Evolutionary conservation across 345 rosid species (phyloP), one percentile per base, ranked within the genome.

Genomic region (Excoecaria cochinchinensis): DNA sequence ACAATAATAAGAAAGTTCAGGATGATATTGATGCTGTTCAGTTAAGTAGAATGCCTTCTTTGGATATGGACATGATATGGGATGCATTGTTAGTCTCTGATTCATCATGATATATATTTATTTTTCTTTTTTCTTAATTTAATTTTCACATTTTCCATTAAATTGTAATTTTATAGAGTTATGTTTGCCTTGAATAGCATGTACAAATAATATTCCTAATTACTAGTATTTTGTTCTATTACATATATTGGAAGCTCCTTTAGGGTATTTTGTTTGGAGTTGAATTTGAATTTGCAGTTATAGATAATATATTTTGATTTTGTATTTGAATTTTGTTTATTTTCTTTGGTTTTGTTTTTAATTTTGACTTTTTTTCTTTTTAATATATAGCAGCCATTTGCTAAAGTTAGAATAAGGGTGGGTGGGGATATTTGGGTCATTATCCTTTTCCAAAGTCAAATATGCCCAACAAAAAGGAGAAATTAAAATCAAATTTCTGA

Each of bases 21-120:
- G 10, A 44, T 56, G 95, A 91, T 69, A 75, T 72, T n/a, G 97
- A 86, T 76, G 87, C 82, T 53, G 90, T 91, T 78, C 97, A 91
- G 85, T 75, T 95, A 67, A 95, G 99, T 82, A 92, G 92, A 80
- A 90, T 95, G 96, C 99, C 99, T 47, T 93, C 99, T 4, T 82
- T 95, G 87, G 99, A 95, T 85, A 95, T 95, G 92, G 99, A 95
- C 76, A 88, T 82, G 79, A 91, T 93, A 65, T 92, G 99, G 99
- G 99, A 95, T 83, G 92, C 97, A 77, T 88, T 95, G 76, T 82
- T 86, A 19, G 84, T 87, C 66, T 82, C 94, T 44, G 87, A 87
- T 80, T 86, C 90, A 67, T 94, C 82, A 89, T 25, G 4, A 5
- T 53, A 53, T 14, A 1, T 53, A 74, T 12, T 56, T 72, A 66